These are phyloP conservation scores for Mortierella sp. DNA, from an alignment of 371 early-diverging fungal species.

Conservation along the genomic window DNA sequence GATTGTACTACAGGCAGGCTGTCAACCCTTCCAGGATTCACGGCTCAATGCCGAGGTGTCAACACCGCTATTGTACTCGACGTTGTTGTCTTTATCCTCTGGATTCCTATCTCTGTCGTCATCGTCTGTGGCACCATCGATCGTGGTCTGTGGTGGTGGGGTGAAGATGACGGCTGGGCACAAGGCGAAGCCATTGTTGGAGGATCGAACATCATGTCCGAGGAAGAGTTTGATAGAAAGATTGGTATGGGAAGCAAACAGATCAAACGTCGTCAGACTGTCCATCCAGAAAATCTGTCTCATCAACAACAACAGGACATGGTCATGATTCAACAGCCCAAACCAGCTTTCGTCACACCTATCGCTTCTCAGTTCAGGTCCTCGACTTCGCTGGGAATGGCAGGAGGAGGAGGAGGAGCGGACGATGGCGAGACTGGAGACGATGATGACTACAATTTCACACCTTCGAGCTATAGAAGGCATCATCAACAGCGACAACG, in stretches of 20 bases:
- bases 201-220: slow-evolving; percentile 53
- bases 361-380: slow-evolving; percentile 51
- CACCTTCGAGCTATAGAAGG: slow-evolving; percentile 49
- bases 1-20: slow-evolving; percentile 17
- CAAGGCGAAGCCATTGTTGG: slow-evolving; percentile 22
- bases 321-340: slow-evolving; percentile 44
- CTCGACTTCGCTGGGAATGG: background rate
- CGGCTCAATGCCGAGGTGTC: slow-evolving; percentile 38
- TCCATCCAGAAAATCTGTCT: slow-evolving; percentile 25
- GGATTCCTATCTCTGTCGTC: slow-evolving; percentile 51
- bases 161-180: slow-evolving; percentile 48
- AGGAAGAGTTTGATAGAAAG: slow-evolving; percentile 52
- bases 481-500: slow-evolving; percentile 53
- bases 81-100: slow-evolving; percentile 42
- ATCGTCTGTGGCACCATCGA: slow-evolving; percentile 53
- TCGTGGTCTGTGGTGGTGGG: slow-evolving; percentile 55
- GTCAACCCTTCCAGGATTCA: slow-evolving; percentile 15
- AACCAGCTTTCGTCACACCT: slow-evolving; percentile 51
- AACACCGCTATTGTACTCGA: slow-evolving; percentile 33
- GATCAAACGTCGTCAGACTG: slow-evolving; percentile 39
- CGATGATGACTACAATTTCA: slow-evolving; percentile 45
- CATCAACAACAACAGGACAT: slow-evolving; percentile 11
- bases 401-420: slow-evolving; percentile 24
- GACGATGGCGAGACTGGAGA: slow-evolving; percentile 40
- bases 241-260: slow-evolving; percentile 42